phyloP scores from a whole-genome alignment of 2,329 filamentous ascomycete species.

The Calonectria henricotiae region DNA sequence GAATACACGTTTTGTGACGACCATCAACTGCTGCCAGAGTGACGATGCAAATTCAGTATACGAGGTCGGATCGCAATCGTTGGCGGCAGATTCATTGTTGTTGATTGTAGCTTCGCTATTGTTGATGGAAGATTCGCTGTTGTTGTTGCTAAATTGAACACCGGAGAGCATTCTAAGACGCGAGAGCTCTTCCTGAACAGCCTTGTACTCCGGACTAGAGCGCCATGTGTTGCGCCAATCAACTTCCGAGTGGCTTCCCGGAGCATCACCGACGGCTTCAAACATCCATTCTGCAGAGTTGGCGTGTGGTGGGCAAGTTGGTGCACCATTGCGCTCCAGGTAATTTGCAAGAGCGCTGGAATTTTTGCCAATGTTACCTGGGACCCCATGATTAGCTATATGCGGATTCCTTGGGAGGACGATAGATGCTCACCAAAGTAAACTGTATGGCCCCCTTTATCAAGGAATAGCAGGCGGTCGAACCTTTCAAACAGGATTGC shows the following conservation, averaged over 20 bases:
- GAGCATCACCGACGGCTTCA: conserved; percentile 69
- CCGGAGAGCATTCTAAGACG: conserved; percentile 64
- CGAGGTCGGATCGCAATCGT: background rate
- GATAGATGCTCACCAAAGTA: conserved; percentile 37
- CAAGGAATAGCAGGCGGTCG: conserved; percentile 69
- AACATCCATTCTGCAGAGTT: conserved; percentile 76
- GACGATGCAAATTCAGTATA: conserved; percentile 62
- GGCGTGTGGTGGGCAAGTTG: conserved; percentile 74
- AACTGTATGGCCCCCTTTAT: conserved; percentile 38
- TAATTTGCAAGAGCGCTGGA: conserved; percentile 78
- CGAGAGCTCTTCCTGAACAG: conserved; percentile 71
- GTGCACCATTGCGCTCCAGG: conserved; percentile 81
- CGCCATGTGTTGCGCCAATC: conserved; percentile 77
- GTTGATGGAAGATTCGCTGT: background rate
- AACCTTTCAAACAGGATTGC: conserved; percentile 59
- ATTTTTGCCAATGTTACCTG: conserved; percentile 80
- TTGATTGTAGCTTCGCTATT: background rate
- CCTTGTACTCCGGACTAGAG: conserved; percentile 68
- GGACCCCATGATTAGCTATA: conserved; percentile 75
- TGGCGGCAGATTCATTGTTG: background rate
- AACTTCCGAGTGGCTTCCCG: conserved; percentile 72
- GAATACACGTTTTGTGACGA: conserved; percentile 80
- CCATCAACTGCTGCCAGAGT: conserved; percentile 76
- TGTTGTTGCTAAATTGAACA: background rate
- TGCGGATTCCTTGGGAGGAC: background rate